Conservation (phyloP, 1,139 yeast genomes). For the Waltiozyma sp. region DNA sequence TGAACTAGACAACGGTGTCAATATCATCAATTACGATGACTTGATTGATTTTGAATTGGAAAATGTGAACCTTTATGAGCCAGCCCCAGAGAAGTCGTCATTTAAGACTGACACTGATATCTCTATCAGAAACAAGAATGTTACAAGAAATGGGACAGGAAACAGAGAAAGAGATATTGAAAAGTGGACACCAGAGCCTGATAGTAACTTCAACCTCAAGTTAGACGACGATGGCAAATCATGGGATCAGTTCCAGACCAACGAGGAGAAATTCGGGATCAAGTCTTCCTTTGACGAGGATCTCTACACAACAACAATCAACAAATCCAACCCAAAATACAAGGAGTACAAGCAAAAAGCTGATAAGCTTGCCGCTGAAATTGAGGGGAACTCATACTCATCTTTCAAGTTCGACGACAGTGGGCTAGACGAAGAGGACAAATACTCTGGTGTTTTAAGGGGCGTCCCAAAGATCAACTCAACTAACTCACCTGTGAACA, state of each 20-base stretch:
- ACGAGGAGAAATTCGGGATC: slow-evolving; percentile 81
- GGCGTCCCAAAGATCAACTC: neutral
- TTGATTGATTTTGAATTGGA: slow-evolving; percentile 47
- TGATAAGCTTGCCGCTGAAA: slow-evolving; percentile 70
- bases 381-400: slow-evolving; percentile 46
- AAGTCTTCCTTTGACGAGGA: slow-evolving; percentile 82
- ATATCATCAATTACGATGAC: slow-evolving; percentile 46
- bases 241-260: slow-evolving; percentile 95
- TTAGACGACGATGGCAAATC: slow-evolving; percentile 33
- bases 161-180: slow-evolving; percentile 41
- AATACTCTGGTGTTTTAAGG: slow-evolving; percentile 79
- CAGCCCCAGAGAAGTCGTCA: slow-evolving; percentile 5
- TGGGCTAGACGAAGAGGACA: slow-evolving; percentile 91
- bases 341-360: slow-evolving; percentile 58
- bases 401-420: slow-evolving; percentile 56
- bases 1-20: slow-evolving; percentile 14
- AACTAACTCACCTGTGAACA: slow-evolving; percentile 17
- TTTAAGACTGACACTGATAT: slow-evolving; percentile 86
- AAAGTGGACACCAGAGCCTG: slow-evolving; percentile 75
- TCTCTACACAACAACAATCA: slow-evolving; percentile 77
- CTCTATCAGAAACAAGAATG: slow-evolving; percentile 42
- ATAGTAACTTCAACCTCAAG: slow-evolving; percentile 25
- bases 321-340: slow-evolving; percentile 68
- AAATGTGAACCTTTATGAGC: slow-evolving; percentile 29
- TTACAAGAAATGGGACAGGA: slow-evolving; percentile 21